Percentiles rank a stretch among this genome's conserved stretches.
Evolutionary conservation across 495 filamentous ascomycete species (phyloP).

Genomic region (Penicillium diatomitis): DNA sequence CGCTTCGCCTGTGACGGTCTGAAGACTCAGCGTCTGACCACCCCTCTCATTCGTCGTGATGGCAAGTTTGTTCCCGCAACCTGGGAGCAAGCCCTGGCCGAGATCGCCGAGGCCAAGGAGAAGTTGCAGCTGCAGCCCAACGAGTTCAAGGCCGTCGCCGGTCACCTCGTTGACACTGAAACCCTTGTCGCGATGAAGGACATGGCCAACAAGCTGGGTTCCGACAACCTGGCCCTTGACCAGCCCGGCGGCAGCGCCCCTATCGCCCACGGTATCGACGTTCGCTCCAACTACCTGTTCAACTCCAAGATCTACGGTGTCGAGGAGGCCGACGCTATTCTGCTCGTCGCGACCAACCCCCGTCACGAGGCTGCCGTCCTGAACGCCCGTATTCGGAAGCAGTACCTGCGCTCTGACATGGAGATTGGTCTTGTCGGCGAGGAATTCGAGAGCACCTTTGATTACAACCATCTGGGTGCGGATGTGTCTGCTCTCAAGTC

Average conservation of each 20-base stretch:
- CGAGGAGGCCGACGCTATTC: slow-evolving; percentile 85
- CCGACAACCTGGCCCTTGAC: slow-evolving; percentile 90
- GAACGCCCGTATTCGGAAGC: slow-evolving; percentile 94
- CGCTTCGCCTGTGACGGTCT: slow-evolving; percentile 96
- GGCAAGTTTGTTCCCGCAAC: slow-evolving; percentile 81
- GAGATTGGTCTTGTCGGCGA: slow-evolving; percentile 90
- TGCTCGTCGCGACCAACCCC: slow-evolving; percentile 90
- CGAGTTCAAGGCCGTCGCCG: slow-evolving; percentile 93
- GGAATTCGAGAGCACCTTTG: slow-evolving; percentile 84
- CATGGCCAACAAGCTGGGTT: slow-evolving; percentile 86
- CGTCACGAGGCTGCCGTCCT: slow-evolving; percentile 88
- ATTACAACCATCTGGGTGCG: slow-evolving; percentile 77
- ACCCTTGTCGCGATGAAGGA: slow-evolving; percentile 95
- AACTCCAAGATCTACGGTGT: slow-evolving; percentile 91
- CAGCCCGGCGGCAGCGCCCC: slow-evolving; percentile 76
- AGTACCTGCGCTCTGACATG: slow-evolving; percentile 91
- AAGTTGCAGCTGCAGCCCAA: slow-evolving; percentile 70
- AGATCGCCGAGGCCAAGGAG: slow-evolving; percentile 69
- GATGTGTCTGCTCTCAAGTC: slow-evolving; percentile 71
- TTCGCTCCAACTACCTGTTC: slow-evolving; percentile 91
- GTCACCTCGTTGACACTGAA: slow-evolving; percentile 83
- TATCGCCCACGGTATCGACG: slow-evolving; percentile 83
- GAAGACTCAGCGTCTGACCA: slow-evolving; percentile 87
- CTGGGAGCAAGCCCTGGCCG: slow-evolving; percentile 88
- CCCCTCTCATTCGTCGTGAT: slow-evolving; percentile 78